These are phyloP conservation scores for Aspergillus nidulans DNA, from an alignment of 495 filamentous ascomycete species.

Conservation along the genomic window DNA sequence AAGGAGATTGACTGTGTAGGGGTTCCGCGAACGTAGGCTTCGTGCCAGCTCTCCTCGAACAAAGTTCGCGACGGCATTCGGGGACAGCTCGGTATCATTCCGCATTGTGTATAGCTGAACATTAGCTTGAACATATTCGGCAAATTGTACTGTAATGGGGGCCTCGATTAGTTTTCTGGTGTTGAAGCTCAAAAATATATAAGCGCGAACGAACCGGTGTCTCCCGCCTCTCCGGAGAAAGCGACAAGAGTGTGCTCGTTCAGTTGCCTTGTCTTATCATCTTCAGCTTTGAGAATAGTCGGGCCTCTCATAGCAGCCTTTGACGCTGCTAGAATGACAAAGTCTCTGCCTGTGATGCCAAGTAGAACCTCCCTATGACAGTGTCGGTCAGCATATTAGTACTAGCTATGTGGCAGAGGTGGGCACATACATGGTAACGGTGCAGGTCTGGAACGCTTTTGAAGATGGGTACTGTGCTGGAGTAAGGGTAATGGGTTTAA, in stretches of 20 bases:
- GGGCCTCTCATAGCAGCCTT: conserved; percentile 97
- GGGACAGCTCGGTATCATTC: conserved; percentile 85
- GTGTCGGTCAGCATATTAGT: conserved; percentile 17
- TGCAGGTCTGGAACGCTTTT: not conserved
- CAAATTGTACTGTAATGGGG: conserved; percentile 76
- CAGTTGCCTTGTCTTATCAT: conserved; percentile 90
- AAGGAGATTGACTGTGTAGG: conserved; percentile 93
- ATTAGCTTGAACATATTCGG: conserved; percentile 98
- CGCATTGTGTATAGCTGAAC: conserved; percentile 98
- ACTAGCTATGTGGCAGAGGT: not conserved
- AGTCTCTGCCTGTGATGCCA: conserved; percentile 98
- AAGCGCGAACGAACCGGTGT: conserved; percentile 64
- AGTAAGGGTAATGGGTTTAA: not conserved
- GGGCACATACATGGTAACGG: conserved; percentile 33
- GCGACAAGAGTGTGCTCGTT: conserved; percentile 95
- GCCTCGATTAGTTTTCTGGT: conserved; percentile 24
- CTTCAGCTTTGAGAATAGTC: conserved; percentile 89
- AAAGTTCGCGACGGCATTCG: conserved; percentile 83
- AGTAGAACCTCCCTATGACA: conserved; percentile 87
- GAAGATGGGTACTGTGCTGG: conserved; percentile 2
- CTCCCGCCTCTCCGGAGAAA: conserved; percentile 93
- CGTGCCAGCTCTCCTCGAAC: conserved; percentile 88
- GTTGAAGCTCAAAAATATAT: not conserved
- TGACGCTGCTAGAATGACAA: conserved; percentile 93
- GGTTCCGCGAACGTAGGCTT: conserved; percentile 82